Percentiles rank a stretch among this genome's conserved stretches.
These are phyloP conservation scores for Moesziomyces sp. DNA, from an alignment of 1,284 basidiomycete genomes.

Conservation along the genomic window DNA sequence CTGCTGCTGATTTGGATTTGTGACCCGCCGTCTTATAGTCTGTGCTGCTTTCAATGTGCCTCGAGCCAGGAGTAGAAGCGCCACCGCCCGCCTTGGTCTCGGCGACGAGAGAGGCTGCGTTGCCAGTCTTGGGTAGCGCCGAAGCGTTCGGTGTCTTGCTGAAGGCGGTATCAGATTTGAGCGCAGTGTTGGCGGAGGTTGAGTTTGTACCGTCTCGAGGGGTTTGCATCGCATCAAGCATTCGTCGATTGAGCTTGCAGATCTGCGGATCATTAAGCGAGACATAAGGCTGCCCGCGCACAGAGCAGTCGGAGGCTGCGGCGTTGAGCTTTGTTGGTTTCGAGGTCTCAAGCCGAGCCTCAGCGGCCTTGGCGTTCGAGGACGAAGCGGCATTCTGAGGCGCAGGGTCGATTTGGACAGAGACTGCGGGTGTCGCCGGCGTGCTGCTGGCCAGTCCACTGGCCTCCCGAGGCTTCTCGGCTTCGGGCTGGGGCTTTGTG, in stretches of 20 bases:
- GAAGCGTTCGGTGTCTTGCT: conserved; percentile 2
- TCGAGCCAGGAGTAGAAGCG: conserved; percentile 6
- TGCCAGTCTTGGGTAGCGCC: conserved; percentile 1
- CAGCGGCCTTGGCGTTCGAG: conserved; percentile 2
- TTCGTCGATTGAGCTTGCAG: conserved; percentile 36
- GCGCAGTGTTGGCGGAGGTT: neutral
- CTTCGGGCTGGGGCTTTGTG: conserved; percentile 5
- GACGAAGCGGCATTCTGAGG: neutral
- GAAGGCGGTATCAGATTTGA: neutral
- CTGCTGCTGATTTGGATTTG: neutral
- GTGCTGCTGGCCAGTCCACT: neutral
- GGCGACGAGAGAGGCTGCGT: conserved; percentile 1
- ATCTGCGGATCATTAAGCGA: conserved; percentile 43
- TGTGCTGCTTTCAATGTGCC: neutral
- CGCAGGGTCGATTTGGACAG: neutral
- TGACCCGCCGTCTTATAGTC: neutral
- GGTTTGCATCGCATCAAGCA: conserved; percentile 40
- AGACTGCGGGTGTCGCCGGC: neutral
- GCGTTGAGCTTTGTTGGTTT: conserved; percentile 2
- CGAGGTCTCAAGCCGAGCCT: conserved; percentile 7
- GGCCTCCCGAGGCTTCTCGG: conserved; percentile 11
- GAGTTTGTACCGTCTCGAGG: conserved; percentile 11
- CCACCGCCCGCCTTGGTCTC: conserved; percentile 5
- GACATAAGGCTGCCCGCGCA: conserved; percentile 46
- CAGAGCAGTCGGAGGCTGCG: conserved; percentile 30